Base-by-base conservation (phyloP, 2,329 filamentous ascomycete genomes). In the Penicillium sclerotigenum region DNA sequence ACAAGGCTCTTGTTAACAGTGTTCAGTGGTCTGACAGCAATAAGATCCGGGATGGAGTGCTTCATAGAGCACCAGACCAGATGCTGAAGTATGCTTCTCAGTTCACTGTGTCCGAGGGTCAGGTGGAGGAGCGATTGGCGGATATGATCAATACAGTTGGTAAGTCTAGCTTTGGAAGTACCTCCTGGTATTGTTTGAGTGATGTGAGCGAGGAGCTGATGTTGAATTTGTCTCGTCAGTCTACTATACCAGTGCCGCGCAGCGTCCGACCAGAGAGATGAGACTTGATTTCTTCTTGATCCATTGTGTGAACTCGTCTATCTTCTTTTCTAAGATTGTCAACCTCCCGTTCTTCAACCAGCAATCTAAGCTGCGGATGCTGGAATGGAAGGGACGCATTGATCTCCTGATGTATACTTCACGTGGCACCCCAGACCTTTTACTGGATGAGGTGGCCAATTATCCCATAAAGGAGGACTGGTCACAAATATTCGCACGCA, bases 241-340 rank as follows among this genome's bases (percentile, higher is more conserved):
- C 0, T 85, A 82, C 67, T 84, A 79, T 65, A 80, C 82, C n/a
- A 76, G 73, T 0, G 83, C 87, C 0, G 84, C 90, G 0, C 82
- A 89, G 63, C 78, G 82, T 29, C 83, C 83, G 0, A 78, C 79
- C 1, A 88, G 91, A 69, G 72, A 80, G 22, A 78, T 87, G 47
- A 91, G 88, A 69, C 85, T 90, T 69, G 92, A 96, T 70, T 97
- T 97, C 71, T 94, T 87, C 77, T 79, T 78, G 68, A 91, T 92
- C 65, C 92, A 97, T 73, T 84, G 86, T 65, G 76, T 93, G 62
- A 97, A 88, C 68, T 78, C 79, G 11, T 87, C 87, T n/a, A 84
- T 96, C 62, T 94, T 93, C 76, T 80, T 90, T 61, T 78, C 80
- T 6, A 70, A 79, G 8, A 80, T 96, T 69, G 81, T 89, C 59